Conservation (phyloP, 2,329 filamentous ascomycete genomes). For the Chrysoporthe puriensis region DNA sequence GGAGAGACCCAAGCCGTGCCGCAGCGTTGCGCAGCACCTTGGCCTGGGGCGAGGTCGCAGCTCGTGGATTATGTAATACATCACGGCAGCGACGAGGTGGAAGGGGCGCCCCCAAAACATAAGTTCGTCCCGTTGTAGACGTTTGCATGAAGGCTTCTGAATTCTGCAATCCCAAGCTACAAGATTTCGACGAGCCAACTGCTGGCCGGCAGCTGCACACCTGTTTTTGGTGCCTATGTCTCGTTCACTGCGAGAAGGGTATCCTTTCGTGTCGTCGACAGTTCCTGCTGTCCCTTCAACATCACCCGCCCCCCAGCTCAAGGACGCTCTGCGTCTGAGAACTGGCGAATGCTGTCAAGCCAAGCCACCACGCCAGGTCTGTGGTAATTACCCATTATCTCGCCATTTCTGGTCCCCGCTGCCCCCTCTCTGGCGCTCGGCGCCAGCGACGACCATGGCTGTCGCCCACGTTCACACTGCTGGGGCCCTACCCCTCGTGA, state of each 20-base stretch:
- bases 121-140: neutral
- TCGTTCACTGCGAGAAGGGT: conserved; percentile 1
- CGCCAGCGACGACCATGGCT: neutral
- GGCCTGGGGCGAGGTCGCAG: no score
- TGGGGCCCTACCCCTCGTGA: neutral
- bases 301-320: neutral
- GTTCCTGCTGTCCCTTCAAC: neutral
- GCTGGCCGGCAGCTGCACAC: conserved; percentile 1
- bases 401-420: neutral
- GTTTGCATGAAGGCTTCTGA: neutral
- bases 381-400: conserved; percentile 4
- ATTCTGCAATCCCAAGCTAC: neutral
- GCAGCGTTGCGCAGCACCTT: neutral
- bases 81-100: neutral
- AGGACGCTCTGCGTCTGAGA: conserved; percentile 4
- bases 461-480: neutral
- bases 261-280: neutral
- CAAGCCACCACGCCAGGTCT: neutral
- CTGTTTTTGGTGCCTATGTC: neutral
- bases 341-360: neutral
- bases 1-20: neutral
- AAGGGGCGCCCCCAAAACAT: neutral
- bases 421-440: neutral
- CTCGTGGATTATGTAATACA: neutral
- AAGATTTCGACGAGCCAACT: neutral